Base-by-base conservation (phyloP, 2,329 filamentous ascomycete species). In the Fusarium torulosum region DNA sequence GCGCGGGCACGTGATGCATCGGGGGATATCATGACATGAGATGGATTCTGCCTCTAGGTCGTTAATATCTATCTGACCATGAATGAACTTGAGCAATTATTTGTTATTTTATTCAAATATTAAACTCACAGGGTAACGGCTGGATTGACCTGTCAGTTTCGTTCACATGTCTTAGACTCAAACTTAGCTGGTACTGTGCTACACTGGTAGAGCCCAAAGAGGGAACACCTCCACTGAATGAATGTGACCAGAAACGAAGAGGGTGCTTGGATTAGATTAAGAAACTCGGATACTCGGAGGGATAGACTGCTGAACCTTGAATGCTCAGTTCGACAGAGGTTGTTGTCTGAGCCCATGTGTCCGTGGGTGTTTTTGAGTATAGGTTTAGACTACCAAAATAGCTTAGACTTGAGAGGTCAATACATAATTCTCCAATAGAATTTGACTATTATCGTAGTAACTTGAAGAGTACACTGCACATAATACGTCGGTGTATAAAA, bases 1-100 rank as follows among this genome's bases (percentile, higher is more conserved):
- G 69, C 62, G 53, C 45, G 31, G 61, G 67, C 71, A 74, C 72
- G 72, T 74, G 72, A 74, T 70, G 63, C 45, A 17, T 33, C 17
- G 33, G 35, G 27, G 23, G 33, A 43, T 15, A 35, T 29, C 10
- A 23, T 46, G 35, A 20, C 23, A 23, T 23, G 27, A 49, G n/a
- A 45, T 33, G 6, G 19, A 43, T n/a, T 4, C 11, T 27, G 23
- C 7, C 11, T n/a, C 5, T 14, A 20, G 11, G 15, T 31, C 15
- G 3, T 45, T 11, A 29, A 10, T 29, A 29, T 23, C 19, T 21
- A 17, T 20, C 17, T 2, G 10, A 29, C 27, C 27, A 29, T 29
- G 27, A 10, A 21, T 3, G 31, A 19, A 21, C n/a, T 19, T 14
- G 14, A 19, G 38, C 21, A 27, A 45, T 20, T n/a, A 19, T 20